Evolutionary conservation across 371 early-diverging fungal genomes (phyloP).

Genomic region (Circinella minor): DNA sequence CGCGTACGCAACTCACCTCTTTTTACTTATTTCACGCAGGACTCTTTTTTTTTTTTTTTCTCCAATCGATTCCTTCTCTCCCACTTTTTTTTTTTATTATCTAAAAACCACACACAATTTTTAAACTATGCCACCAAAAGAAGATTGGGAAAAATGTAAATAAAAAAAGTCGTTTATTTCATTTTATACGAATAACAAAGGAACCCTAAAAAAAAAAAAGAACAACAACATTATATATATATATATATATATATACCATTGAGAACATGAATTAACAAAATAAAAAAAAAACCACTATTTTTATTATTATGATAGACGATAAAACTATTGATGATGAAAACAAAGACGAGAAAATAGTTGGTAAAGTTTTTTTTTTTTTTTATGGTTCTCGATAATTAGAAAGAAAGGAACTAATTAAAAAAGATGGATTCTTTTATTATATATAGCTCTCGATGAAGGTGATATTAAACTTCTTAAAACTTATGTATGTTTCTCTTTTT

Average conservation of each 20-base stretch:
- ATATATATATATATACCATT: too few species aligned
- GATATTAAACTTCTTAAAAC: slow-evolving; percentile 96
- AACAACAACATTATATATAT: too few species aligned
- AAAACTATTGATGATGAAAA: slow-evolving; percentile 79
- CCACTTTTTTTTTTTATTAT: slow-evolving; percentile 1
- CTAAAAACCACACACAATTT: background rate
- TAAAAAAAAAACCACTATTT: too few species aligned
- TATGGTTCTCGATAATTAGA: background rate
- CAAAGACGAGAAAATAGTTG: slow-evolving; percentile 87
- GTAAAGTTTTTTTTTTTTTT: slow-evolving; percentile 41
- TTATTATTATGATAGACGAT: slow-evolving; percentile 62
- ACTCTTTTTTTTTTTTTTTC: background rate
- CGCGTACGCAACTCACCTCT: too few species aligned
- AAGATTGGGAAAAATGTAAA: slow-evolving; percentile 97
- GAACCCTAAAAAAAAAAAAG: too few species aligned
- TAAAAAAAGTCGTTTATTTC: too few species aligned
- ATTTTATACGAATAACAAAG: too few species aligned
- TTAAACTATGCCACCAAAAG: slow-evolving; percentile 59
- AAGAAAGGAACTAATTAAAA: background rate
- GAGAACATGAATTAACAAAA: background rate
- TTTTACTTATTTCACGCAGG: slow-evolving; percentile 4
- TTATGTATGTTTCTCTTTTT: slow-evolving; percentile 69
- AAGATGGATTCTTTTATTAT: background rate
- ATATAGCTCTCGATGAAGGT: slow-evolving; percentile 89
- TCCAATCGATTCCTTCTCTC: slow-evolving; percentile 3